These are phyloP conservation scores for Prunus salicina DNA, from an alignment of 306 rosid genomes.

Conservation along the genomic window DNA sequence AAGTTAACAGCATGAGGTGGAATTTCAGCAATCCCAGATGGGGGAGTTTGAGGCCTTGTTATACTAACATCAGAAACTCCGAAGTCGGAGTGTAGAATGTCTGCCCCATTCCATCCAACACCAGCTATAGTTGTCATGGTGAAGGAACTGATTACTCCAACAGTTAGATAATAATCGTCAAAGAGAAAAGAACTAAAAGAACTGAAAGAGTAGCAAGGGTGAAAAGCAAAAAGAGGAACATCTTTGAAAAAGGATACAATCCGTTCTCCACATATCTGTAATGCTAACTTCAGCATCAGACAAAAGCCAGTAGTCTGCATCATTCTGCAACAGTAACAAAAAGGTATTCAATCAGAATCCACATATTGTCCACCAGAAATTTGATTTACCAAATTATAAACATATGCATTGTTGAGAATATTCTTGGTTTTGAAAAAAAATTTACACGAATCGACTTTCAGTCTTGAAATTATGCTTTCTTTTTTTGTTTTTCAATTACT, in stretches of 20 bases:
- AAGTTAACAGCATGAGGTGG: constrained; percentile 50
- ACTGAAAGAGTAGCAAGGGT: background rate
- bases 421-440: background rate
- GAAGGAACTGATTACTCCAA: constrained; percentile 34
- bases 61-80: constrained; percentile 43
- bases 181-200: background rate
- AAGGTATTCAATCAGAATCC: background rate
- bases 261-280: constrained; percentile 96
- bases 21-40: constrained; percentile 44
- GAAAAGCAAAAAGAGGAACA: constrained; percentile 15
- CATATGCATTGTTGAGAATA: background rate
- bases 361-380: background rate
- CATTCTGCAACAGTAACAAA: constrained; percentile 61
- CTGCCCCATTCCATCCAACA: constrained; percentile 73
- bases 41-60: constrained; percentile 43
- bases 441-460: background rate
- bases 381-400: background rate
- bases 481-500: background rate
- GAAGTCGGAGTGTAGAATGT: constrained; percentile 70
- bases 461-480: background rate
- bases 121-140: constrained; percentile 51
- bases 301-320: constrained; percentile 96
- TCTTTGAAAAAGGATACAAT: constrained; percentile 61
- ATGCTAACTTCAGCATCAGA: constrained; percentile 96
- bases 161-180: background rate